Evolutionary conservation across 1,284 basidiomycete genomes (phyloP), one percentile per base, ranked within the genome.

Genomic region (Apiotrichum akiyoshidainum): DNA sequence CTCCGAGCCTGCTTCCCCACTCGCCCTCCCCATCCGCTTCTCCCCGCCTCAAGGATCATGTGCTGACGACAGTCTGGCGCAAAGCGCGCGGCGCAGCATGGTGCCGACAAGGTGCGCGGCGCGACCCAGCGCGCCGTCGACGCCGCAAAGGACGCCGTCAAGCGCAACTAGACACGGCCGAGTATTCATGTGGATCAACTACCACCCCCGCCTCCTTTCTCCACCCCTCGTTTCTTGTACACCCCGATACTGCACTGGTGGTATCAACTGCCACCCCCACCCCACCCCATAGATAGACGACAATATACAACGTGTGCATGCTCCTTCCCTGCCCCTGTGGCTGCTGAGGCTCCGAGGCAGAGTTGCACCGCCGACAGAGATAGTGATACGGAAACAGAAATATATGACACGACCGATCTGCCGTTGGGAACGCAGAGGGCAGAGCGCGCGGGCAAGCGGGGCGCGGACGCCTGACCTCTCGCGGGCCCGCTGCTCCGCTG

Each of bases 271-370:
- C 31, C 31, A 3, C 14, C 42, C 16, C 35, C 19, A 5, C 49
- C n/a, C 49, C 22, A 40, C 37, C 49, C 49, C 35, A 37, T 41
- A 14, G 46, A 44, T 35, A 35, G 49, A 54, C 40, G 41, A 42
- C 40, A 50, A 52, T 45, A 52, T 45, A 61, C 60, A 61, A 61
- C 60, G 21, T 55, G 21, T 55, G 60, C 60, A 61, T 61, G 54
- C 54, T 41, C 45, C 42, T 8, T 12, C 13, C 34, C 35, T 39
- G 37, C 14, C 37, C 37, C 26, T 31, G 26, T 31, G 26, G 26
- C 34, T 10, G 11, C 16, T 34, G 11, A 21, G 37, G 39, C 21
- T 33, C 39, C 39, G 42, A 19, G 16, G 41, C 51, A 33, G 26
- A 17, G 40, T 21, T 12, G 22, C 49, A 14, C 12, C 39, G 19